Percentiles rank a stretch among this genome's conserved stretches.
Conservation (phyloP, 2,329 filamentous ascomycete genomes). For the Aphanocladium album region DNA sequence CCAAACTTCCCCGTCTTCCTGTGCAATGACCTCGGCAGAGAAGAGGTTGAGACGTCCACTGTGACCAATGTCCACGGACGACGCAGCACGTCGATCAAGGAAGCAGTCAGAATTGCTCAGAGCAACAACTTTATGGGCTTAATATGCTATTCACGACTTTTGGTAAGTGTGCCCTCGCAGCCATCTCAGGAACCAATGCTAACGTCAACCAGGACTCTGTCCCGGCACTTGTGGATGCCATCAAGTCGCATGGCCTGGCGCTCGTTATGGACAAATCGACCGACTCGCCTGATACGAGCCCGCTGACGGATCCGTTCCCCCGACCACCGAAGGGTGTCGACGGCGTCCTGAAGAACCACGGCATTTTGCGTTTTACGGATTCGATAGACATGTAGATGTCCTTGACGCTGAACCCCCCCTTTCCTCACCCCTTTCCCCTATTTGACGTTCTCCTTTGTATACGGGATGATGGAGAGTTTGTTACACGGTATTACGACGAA, state of each 20-base stretch:
- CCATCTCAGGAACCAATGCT: constrained; percentile 12
- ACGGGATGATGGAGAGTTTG: not conserved
- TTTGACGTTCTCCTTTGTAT: not conserved
- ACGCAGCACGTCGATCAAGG: constrained; percentile 82
- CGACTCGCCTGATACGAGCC: constrained; percentile 38
- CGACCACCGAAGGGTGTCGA: constrained; percentile 77
- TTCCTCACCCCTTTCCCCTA: not conserved
- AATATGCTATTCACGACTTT: constrained; percentile 78
- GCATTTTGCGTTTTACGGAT: constrained; percentile 88
- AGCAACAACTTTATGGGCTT: constrained; percentile 98
- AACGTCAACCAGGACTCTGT: constrained; percentile 68
- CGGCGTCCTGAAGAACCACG: constrained; percentile 78
- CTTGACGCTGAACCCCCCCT: not conserved
- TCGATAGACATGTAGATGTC: constrained; percentile 57
- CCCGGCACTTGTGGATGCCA: constrained; percentile 82
- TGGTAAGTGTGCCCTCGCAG: constrained; percentile 54
- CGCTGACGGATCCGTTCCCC: constrained; percentile 46
- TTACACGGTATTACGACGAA: not conserved
- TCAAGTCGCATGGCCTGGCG: constrained; percentile 90
- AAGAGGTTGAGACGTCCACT: constrained; percentile 35
- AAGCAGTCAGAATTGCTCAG: constrained; percentile 86
- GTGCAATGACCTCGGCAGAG: constrained; percentile 81
- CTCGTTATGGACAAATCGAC: constrained; percentile 83
- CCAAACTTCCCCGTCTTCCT: constrained; percentile 96
- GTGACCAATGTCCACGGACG: constrained; percentile 55